Percentiles rank a stretch among this genome's conserved stretches.
Evolutionary conservation across 768 basidiomycete species (phyloP).

Genomic region (Trametes gibbosa): DNA sequence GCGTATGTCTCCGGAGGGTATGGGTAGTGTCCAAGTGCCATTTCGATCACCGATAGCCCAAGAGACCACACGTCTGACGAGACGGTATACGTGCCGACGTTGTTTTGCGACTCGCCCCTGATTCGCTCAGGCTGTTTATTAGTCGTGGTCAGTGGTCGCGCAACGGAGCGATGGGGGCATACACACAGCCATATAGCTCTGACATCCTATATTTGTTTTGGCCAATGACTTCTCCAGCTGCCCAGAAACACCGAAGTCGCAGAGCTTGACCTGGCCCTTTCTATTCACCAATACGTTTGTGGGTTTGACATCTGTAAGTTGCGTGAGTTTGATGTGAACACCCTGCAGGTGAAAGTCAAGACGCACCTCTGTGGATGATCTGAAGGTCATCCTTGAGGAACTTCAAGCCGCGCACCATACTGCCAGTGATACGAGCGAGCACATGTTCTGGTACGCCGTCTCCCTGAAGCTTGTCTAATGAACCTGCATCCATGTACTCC

Average conservation of each 20-base stretch:
- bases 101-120: conserved; percentile 87
- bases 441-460: conserved; percentile 67
- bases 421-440: conserved; percentile 73
- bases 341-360: no score
- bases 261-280: conserved; percentile 89
- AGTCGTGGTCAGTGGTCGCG: neutral
- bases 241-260: conserved; percentile 98
- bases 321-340: no score
- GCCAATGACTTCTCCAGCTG: conserved; percentile 95
- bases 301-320: conserved; percentile 75
- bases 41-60: conserved; percentile 90
- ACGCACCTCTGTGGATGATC: conserved; percentile 72
- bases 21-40: conserved; percentile 86
- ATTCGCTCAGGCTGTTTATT: conserved; percentile 86
- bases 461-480: conserved; percentile 74
- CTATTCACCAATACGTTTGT: conserved; percentile 90
- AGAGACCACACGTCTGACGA: conserved; percentile 98
- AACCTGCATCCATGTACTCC: conserved; percentile 99
- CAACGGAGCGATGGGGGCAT: neutral
- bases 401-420: conserved; percentile 85
- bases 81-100: conserved; percentile 88
- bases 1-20: conserved; percentile 97
- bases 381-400: conserved; percentile 95
- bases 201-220: conserved; percentile 98
- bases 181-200: conserved; percentile 96